Base-by-base conservation (phyloP, 805 yeast species). In the Spathaspora sp. region DNA sequence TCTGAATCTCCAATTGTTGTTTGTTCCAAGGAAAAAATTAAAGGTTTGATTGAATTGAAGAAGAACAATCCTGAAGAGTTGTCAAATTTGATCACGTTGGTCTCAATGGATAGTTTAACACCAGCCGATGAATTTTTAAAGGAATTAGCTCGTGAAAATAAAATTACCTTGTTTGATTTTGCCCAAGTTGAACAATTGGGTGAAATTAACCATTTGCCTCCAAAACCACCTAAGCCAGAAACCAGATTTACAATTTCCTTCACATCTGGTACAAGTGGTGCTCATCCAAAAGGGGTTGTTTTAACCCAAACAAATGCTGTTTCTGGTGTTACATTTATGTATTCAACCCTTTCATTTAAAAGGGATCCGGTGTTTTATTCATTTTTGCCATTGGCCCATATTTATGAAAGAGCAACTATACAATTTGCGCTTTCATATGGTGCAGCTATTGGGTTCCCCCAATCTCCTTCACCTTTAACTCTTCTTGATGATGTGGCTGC, bases 221-320 rank as follows among this genome's bases (percentile, higher is more conserved):
- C 60, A 32, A 54, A 65, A n/a, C 80, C 81, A 10, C 87, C 89
- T 26, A 69, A 67, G 1, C 80, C 84, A 1, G 77, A 80, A 14
- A 61, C 69, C 32, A 47, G 57, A 23, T 83, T 81, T 61, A 84
- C 91, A n/a, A 79, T 86, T 46, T 81, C 87, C 5, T 86, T 85
- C 63, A 86, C 92, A 1, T 83, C 89, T 0, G 92, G 92, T 29
- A 86, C 92, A 1, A 85, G 91, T 1, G 90, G 90, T 19, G 67
- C 77, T 19, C 56, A 57, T 38, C 92, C 92, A 48, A 86, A 86
- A 65, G 92, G 92, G 51, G 91, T 83, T 16, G 80, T 78, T 32
- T 61, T 76, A 48, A 72, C 80, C 9, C 89, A 86, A 48, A 67
- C 69, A 12, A 78, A 76, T 62, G 75, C 80, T 6, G 71, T 79